Percentiles rank a stretch among this genome's conserved stretches.
Conservation (phyloP, 139 green algal genomes). For the Chlamydomonas sp. region DNA sequence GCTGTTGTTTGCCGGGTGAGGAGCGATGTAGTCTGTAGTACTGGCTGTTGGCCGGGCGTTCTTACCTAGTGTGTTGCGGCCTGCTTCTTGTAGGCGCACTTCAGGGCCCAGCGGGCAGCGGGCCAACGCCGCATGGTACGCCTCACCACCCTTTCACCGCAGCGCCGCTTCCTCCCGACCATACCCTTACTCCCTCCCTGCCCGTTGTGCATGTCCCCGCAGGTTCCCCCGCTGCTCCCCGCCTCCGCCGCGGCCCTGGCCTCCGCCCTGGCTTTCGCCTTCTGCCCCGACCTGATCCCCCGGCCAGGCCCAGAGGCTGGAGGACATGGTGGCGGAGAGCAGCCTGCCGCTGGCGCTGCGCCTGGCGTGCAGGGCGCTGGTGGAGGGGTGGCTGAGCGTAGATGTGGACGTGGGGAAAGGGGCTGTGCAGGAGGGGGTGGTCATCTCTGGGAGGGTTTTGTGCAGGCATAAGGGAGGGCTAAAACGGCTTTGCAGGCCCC, state of each 20-base stretch:
- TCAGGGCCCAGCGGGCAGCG: too few relatives aligned
- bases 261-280: not conserved
- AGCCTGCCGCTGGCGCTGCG: conserved; percentile 35
- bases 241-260: conserved; percentile 11
- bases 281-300: conserved; percentile 19
- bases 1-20: too few relatives aligned
- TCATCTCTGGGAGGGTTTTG: too few relatives aligned
- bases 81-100: too few relatives aligned
- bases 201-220: not conserved
- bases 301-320: conserved; percentile 5
- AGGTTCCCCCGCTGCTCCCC: conserved; percentile 4
- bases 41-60: too few relatives aligned
- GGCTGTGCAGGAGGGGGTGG: too few relatives aligned
- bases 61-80: too few relatives aligned
- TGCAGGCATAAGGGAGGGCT: too few relatives aligned
- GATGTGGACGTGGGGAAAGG: too few relatives aligned
- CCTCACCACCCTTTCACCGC: too few relatives aligned
- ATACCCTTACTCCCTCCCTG: not conserved
- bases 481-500: too few relatives aligned
- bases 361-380: conserved; percentile 9
- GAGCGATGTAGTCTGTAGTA: not conserved
- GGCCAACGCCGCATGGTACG: too few relatives aligned
- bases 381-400: conserved; percentile 22
- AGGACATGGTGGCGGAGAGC: not conserved
- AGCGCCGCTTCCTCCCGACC: not conserved